Evolutionary conservation across 208 protist genomes (phyloP).

Genomic region (Trypanosoma vivax): DNA sequence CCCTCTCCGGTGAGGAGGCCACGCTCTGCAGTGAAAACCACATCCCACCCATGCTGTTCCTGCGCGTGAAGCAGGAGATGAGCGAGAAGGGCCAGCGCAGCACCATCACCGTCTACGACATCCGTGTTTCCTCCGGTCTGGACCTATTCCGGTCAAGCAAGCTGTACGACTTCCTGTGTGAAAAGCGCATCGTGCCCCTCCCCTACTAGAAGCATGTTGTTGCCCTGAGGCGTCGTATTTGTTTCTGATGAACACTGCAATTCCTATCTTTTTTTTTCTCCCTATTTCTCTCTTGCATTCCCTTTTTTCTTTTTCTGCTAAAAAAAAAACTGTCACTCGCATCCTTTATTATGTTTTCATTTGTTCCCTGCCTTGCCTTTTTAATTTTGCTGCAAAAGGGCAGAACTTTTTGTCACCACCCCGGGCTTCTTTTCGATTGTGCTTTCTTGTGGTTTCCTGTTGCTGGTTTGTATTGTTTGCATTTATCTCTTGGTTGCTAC

Average conservation of each 20-base stretch:
- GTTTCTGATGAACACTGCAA: too few species aligned
- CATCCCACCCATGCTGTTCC: slow-evolving; percentile 79
- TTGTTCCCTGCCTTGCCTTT: too few species aligned
- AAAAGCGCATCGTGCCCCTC: slow-evolving; percentile 43
- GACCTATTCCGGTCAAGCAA: slow-evolving; percentile 67
- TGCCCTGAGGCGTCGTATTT: too few species aligned
- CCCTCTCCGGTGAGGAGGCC: slow-evolving; percentile 66
- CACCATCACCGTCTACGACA: slow-evolving; percentile 78
- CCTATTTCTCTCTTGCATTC: not conserved
- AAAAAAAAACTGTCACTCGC: not conserved
- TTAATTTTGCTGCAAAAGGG: too few species aligned
- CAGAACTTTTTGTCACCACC: too few species aligned
- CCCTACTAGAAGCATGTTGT: slow-evolving; percentile 16
- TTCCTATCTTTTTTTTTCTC: not conserved
- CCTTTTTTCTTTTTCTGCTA: not conserved
- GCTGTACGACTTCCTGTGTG: slow-evolving; percentile 72
- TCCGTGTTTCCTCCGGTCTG: slow-evolving; percentile 71
- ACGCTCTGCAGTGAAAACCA: slow-evolving; percentile 80
- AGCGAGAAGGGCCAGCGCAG: slow-evolving; percentile 58
- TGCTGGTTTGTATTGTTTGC: too few species aligned
- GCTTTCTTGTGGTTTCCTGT: too few species aligned
- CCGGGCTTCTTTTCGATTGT: too few species aligned
- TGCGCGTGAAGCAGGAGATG: slow-evolving; percentile 83
- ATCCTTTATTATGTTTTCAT: too few species aligned
- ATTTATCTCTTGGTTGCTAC: too few species aligned